phyloP scores from a whole-genome alignment of 2,329 filamentous ascomycete genomes.

The Diaporthe longicolla region DNA sequence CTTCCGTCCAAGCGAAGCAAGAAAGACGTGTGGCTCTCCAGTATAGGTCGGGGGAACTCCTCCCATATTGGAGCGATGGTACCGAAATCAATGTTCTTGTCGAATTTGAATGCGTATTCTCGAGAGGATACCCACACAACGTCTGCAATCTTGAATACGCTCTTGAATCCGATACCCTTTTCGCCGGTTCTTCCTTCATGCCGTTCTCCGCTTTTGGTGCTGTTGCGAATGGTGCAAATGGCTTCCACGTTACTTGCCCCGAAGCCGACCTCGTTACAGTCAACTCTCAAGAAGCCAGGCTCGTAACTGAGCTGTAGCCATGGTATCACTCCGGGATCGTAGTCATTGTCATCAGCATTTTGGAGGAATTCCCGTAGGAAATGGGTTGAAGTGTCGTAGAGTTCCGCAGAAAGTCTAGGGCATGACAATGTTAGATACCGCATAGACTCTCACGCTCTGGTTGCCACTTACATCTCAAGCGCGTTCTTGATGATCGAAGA shows the following conservation, averaged over 20 bases:
- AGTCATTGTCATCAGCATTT: slow-evolving; percentile 56
- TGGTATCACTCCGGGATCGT: slow-evolving; percentile 34
- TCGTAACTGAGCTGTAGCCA: neutral
- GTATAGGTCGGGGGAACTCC: neutral
- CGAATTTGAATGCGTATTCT: slow-evolving; percentile 4
- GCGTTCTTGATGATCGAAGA: neutral
- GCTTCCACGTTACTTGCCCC: slow-evolving; percentile 50
- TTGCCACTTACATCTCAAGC: neutral
- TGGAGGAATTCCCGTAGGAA: slow-evolving; percentile 56
- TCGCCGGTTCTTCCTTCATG: slow-evolving; percentile 51
- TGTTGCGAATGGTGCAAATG: slow-evolving; percentile 51
- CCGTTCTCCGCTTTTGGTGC: slow-evolving; percentile 47
- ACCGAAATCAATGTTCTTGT: neutral
- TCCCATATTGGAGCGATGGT: slow-evolving; percentile 6
- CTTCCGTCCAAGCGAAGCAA: neutral
- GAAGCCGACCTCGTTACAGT: slow-evolving; percentile 55
- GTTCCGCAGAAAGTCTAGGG: slow-evolving; percentile 37
- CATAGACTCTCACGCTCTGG: neutral
- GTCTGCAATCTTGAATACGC: slow-evolving; percentile 53
- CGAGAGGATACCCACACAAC: slow-evolving; percentile 47
- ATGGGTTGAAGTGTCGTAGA: slow-evolving; percentile 51
- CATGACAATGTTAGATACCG: neutral
- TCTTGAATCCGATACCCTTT: slow-evolving; percentile 57
- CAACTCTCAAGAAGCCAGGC: slow-evolving; percentile 1
- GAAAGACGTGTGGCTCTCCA: neutral